Evolutionary conservation across 208 protist genomes (phyloP), one percentile per base, ranked within the genome.

Genomic region (Crithidia brevicula): DNA sequence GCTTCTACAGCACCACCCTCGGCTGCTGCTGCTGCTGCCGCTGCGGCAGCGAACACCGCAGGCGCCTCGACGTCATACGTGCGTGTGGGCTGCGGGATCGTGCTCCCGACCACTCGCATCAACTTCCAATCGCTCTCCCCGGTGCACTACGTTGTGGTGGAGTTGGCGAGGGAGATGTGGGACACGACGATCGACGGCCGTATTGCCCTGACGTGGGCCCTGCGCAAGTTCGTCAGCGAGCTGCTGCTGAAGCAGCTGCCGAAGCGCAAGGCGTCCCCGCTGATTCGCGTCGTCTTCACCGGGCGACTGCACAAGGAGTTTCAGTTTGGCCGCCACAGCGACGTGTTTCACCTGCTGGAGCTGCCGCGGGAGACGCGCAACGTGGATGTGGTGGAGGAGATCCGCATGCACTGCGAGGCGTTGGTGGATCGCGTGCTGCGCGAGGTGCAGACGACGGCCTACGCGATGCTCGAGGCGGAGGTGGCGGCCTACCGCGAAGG

Each of bases 91-190:
- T 87, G 84, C 46, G 91, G 91, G 15, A 36, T 96, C 31, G 83
- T 96, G 18, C 80, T 85, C n/a, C 62, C 80, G 1, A 57, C 58
- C 11, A 96, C 91, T 1, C 61, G 71, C 30, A 75, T 94, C 33
- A 96, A 93, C 74, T 96, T 94, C 46, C 74, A 77, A 40, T 94
- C 91, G 0, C 79, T 89, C 46, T 96, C 91, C 0, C 81, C 87
- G 8, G 72, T 92, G 20, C 76, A 94, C 77, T 90, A 87, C 79
- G 51, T 96, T 33, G 65, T 94, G 18, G 40, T 96, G 6, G 88
- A 96, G 76, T 78, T 96, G 18, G 69, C 86, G 36, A 49, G 73
- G 7, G 86, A 96, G 62, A 96, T 96, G 91, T 96, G 91, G 88
- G 74, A 85, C 63, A 80, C 83, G 16, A 90, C 87, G 13, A 63